A percentile compares a stretch with the other conserved stretches of the same genome.
Conservation (phyloP, 768 basidiomycete species). For the Calocybe gangraenosa region DNA sequence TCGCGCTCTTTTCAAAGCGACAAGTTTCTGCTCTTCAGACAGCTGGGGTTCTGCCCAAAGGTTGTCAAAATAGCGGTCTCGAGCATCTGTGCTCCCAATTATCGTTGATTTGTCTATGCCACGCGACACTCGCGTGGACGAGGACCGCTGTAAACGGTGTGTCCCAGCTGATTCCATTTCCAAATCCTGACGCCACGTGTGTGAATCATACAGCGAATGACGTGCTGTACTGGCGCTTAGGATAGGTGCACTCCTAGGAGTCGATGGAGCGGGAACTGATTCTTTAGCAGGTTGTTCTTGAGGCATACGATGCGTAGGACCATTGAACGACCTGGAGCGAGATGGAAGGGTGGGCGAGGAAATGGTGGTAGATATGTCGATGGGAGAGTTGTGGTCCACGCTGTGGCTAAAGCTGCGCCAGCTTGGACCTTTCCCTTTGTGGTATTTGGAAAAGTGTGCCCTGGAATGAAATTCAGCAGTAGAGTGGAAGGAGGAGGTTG, state of each 20-base stretch:
- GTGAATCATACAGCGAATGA: neutral
- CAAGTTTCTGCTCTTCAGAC: constrained; percentile 25
- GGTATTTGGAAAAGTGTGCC: neutral
- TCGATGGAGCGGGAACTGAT: neutral
- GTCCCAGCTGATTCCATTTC: constrained; percentile 14
- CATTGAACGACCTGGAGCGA: constrained; percentile 8
- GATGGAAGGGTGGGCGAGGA: neutral
- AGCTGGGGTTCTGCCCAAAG: constrained; percentile 12
- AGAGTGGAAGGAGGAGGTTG: neutral
- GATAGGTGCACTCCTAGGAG: neutral
- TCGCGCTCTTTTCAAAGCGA: constrained; percentile 41
- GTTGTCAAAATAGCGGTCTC: constrained; percentile 5
- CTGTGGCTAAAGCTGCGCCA: neutral
- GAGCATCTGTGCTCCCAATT: neutral
- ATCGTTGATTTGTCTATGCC: constrained; percentile 1
- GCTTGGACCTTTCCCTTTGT: constrained; percentile 1
- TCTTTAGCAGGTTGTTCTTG: constrained; percentile 3
- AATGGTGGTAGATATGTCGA: neutral
- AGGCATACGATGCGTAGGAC: neutral
- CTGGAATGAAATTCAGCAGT: neutral
- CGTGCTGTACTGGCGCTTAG: neutral
- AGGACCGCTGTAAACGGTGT: constrained; percentile 13
- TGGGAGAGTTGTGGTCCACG: neutral
- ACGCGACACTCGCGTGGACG: constrained; percentile 8
- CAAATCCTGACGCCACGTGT: constrained; percentile 8